Evolutionary conservation across 768 basidiomycete species (phyloP), one percentile per base, ranked within the genome.

Genomic region (Agaricus blazei): DNA sequence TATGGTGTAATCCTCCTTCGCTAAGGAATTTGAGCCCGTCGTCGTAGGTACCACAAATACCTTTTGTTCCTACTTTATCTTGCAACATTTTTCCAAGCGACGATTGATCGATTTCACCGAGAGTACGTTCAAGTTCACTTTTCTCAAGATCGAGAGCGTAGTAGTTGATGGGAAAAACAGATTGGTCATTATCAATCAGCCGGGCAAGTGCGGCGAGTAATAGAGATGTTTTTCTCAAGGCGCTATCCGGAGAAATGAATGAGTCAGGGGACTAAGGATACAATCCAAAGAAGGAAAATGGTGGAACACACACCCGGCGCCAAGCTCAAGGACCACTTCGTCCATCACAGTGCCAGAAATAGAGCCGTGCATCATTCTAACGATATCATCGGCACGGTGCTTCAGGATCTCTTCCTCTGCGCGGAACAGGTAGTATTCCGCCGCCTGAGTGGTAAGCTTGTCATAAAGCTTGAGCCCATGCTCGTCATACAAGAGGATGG

Each of bases 101-200:
- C 11, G 88, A 89, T 12, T 66, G 62, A 48, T 78, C 67, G 59
- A 99, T 84, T 62, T 84, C 75, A 19, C 72, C 71, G 26, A 98
- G 80, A 7, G 92, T 89, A 34, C 93, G 85, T 56, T 84, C 79
- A 26, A 98, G 83, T 65, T 97, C 94, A 47, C 80, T 82, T 61
- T 87, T 78, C 67, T 97, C 93, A 29, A 98, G 83, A 65, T 98
- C 97, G 51, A 99, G 88, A 19, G 96, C 93, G 72, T 89, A 92
- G 67, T 94, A 95, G 1, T 83, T 88, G 63, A 88, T 82, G 1
- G 85, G 82, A 2, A 83, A 70, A 1, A 67, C 52, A 23, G 29
- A 31, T 9, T 64, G 65, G 4, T 62, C 58, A 19, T 64, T 64
- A 19, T 75, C 65, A 6, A 84, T 77, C 14, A 82, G 67, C 28